These are phyloP conservation scores for Xylaria telfairii DNA, from an alignment of 495 filamentous ascomycete species.

Conservation along the genomic window DNA sequence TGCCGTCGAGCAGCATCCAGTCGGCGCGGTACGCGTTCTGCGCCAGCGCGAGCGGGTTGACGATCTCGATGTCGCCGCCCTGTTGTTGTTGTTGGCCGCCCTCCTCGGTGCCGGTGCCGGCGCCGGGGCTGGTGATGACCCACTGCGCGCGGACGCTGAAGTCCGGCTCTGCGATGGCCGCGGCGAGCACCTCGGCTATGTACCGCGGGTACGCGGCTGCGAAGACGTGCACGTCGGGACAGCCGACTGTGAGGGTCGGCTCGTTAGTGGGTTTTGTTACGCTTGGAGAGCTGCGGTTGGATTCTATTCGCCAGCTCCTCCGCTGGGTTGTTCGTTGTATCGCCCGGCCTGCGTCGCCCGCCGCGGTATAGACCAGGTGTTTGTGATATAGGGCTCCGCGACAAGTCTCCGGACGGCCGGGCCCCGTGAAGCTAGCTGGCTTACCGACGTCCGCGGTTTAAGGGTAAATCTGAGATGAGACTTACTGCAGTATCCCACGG, in stretches of 20 bases:
- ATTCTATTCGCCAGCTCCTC: too few species aligned
- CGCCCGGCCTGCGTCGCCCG: too few species aligned
- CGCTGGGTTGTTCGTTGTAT: too few species aligned
- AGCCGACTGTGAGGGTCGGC: slow-evolving; percentile 35
- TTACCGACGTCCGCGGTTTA: neutral
- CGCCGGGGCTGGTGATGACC: neutral
- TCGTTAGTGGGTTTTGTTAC: neutral
- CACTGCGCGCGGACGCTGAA: slow-evolving; percentile 33
- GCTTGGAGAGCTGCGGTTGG: neutral
- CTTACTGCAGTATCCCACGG: slow-evolving; percentile 46
- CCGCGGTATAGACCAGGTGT: neutral
- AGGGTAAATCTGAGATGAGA: neutral
- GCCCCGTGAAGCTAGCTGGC: neutral
- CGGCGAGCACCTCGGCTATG: slow-evolving; percentile 35
- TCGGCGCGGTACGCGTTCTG: slow-evolving; percentile 45
- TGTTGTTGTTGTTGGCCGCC: neutral
- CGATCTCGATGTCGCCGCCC: neutral
- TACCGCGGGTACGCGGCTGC: slow-evolving; percentile 39
- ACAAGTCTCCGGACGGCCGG: neutral
- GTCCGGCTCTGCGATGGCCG: slow-evolving; percentile 25
- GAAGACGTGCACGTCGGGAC: slow-evolving; percentile 43
- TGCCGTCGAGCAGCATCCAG: slow-evolving; percentile 42
- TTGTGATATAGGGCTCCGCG: neutral
- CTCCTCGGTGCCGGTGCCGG: neutral
- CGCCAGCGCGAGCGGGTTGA: slow-evolving; percentile 38